A percentile compares a stretch with the other conserved stretches of the same genome.
Evolutionary conservation across 1,284 basidiomycete species (phyloP).

Genomic region (Rhodotorula mucilaginosa): DNA sequence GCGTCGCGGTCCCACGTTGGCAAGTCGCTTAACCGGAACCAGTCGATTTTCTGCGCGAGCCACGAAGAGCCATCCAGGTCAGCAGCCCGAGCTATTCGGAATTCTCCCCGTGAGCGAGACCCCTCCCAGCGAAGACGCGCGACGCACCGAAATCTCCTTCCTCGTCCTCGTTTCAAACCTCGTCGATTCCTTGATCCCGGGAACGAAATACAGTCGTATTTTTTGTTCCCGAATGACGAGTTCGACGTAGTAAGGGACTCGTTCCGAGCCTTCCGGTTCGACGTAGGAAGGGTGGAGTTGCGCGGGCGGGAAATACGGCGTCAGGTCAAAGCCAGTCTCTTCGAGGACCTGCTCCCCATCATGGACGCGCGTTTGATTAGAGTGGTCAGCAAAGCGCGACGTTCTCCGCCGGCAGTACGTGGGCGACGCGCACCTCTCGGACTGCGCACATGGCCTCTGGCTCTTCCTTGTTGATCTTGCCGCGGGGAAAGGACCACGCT

Average conservation of each 20-base stretch:
- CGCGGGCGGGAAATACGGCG: conserved; percentile 57
- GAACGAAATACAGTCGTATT: conserved; percentile 88
- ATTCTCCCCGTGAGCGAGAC: too few relatives aligned
- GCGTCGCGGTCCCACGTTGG: conserved; percentile 73
- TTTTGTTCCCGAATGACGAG: conserved; percentile 83
- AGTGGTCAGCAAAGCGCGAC: too few relatives aligned
- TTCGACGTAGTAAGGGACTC: conserved; percentile 65
- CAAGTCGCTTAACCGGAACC: conserved; percentile 86
- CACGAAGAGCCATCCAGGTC: background rate
- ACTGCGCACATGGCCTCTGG: conserved; percentile 77
- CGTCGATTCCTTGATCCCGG: conserved; percentile 84
- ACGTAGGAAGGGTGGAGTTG: conserved; percentile 35
- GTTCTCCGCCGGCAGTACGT: background rate
- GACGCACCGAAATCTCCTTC: conserved; percentile 93
- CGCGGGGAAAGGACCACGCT: conserved; percentile 97
- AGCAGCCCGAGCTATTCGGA: background rate
- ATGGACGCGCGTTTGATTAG: background rate
- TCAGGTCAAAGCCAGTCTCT: conserved; percentile 88
- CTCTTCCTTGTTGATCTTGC: conserved; percentile 96
- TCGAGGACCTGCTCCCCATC: conserved; percentile 73
- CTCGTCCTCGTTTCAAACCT: conserved; percentile 89
- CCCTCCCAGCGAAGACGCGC: too few relatives aligned
- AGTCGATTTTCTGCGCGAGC: conserved; percentile 77
- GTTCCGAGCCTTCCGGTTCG: conserved; percentile 37
- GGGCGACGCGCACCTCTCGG: conserved; percentile 66